Evolutionary conservation across 257 asterid genomes (phyloP).

Genomic region (Solanum lycopersicoides): DNA sequence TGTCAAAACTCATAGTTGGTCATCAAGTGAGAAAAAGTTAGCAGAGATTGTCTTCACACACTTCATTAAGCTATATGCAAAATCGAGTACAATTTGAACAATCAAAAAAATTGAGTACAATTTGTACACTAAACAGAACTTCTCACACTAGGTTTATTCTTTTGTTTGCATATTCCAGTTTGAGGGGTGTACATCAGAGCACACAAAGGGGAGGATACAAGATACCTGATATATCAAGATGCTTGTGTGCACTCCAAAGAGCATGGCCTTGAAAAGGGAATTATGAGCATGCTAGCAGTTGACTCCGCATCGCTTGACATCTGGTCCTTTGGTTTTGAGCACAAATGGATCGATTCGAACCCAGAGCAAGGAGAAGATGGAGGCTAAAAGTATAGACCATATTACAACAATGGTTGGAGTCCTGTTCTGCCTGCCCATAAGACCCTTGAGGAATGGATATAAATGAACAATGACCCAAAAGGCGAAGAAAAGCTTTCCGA

Average conservation of each 20-base stretch:
- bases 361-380: slow-evolving; percentile 86
- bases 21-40: background rate
- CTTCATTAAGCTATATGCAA: background rate
- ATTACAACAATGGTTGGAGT: slow-evolving; percentile 85
- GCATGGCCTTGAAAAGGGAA: slow-evolving; percentile 2
- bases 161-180: slow-evolving; percentile 10
- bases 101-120: background rate
- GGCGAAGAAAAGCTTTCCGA: slow-evolving; percentile 87
- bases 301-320: slow-evolving; percentile 66
- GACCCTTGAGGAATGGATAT: slow-evolving; percentile 89
- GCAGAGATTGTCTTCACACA: background rate
- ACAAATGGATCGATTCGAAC: slow-evolving; percentile 76
- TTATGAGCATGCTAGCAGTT: slow-evolving; percentile 47
- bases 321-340: slow-evolving; percentile 75
- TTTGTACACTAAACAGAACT: slow-evolving; percentile 17
- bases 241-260: background rate
- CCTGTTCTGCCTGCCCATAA: slow-evolving; percentile 84
- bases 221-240: slow-evolving; percentile 10
- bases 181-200: slow-evolving; percentile 8
- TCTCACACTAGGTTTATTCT: slow-evolving; percentile 18
- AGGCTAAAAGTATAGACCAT: slow-evolving; percentile 85
- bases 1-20: background rate
- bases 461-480: slow-evolving; percentile 93
- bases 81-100: slow-evolving; percentile 3
- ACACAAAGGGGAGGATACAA: background rate